Percentiles rank a stretch among this genome's conserved stretches.
phyloP scores from a whole-genome alignment of 139 green algal species.

The Asterochloris erici region DNA sequence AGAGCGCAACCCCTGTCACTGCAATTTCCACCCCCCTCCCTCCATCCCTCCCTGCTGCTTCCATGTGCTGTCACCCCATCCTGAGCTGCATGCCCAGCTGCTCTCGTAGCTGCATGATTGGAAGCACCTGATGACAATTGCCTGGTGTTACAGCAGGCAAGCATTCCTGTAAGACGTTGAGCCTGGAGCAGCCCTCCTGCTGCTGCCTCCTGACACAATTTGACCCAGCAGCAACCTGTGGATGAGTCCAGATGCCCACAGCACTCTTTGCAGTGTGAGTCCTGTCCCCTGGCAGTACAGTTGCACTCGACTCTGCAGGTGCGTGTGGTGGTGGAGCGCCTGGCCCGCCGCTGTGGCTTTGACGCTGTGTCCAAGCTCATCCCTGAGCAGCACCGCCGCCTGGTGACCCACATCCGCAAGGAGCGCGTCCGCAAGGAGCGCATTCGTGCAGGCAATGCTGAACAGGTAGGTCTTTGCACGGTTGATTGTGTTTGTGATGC shows the following conservation, averaged over 20 bases:
- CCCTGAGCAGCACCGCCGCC: conserved; percentile 67
- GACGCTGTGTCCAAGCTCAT: conserved; percentile 74
- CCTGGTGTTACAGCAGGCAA: no score
- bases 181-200: not conserved
- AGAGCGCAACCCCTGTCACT: no score
- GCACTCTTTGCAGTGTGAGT: no score
- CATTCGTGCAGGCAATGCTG: conserved; percentile 2
- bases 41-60: no score
- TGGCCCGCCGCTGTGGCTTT: conserved; percentile 81
- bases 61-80: no score
- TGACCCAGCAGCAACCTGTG: not conserved
- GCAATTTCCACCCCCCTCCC: no score
- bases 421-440: conserved; percentile 50
- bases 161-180: no score
- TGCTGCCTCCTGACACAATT: not conserved
- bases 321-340: conserved; percentile 83
- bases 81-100: no score
- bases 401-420: conserved; percentile 90
- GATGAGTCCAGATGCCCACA: no score
- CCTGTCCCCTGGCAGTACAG: no score
- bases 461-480: not conserved
- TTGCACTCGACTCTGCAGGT: conserved; percentile 36
- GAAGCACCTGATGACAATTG: no score
- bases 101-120: no score
- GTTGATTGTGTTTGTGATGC: not conserved